phyloP scores from a whole-genome alignment of 805 yeast genomes.

The Ogataea kodamae region DNA sequence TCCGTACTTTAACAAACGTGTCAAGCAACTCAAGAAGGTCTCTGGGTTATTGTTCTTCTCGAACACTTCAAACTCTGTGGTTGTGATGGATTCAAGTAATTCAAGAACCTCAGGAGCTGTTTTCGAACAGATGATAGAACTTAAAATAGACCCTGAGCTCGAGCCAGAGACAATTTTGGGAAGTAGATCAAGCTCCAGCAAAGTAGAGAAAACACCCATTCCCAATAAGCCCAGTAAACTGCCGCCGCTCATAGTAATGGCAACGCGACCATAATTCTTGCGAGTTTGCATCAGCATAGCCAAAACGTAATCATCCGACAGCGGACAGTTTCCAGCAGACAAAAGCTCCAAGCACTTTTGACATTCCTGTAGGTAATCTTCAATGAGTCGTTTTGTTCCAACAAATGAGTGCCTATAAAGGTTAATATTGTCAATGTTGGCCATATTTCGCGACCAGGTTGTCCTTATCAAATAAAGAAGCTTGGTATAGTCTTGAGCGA shows the following conservation, averaged over 20 bases:
- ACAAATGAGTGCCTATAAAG: conserved; percentile 74
- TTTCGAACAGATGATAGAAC: conserved; percentile 80
- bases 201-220: conserved; percentile 82
- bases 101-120: conserved; percentile 64
- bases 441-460: conserved; percentile 79
- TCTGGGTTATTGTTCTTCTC: conserved; percentile 49
- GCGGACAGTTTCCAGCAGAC: conserved; percentile 35
- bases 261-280: conserved; percentile 90
- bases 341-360: conserved; percentile 42
- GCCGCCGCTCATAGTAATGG: conserved; percentile 93
- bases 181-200: conserved; percentile 66
- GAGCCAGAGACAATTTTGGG: conserved; percentile 92
- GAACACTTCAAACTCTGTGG: conserved; percentile 50
- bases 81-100: conserved; percentile 59
- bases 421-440: conserved; percentile 79
- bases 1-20: conserved; percentile 74
- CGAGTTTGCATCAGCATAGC: conserved; percentile 84
- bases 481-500: conserved; percentile 51
- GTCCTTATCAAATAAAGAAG: conserved; percentile 77
- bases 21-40: conserved; percentile 47
- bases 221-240: conserved; percentile 91
- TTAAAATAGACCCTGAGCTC: conserved; percentile 94
- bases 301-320: conserved; percentile 68
- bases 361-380: conserved; percentile 80
- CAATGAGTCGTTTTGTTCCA: conserved; percentile 83